Conservation (phyloP, 306 rosid species). For the Quercus parvula region DNA sequence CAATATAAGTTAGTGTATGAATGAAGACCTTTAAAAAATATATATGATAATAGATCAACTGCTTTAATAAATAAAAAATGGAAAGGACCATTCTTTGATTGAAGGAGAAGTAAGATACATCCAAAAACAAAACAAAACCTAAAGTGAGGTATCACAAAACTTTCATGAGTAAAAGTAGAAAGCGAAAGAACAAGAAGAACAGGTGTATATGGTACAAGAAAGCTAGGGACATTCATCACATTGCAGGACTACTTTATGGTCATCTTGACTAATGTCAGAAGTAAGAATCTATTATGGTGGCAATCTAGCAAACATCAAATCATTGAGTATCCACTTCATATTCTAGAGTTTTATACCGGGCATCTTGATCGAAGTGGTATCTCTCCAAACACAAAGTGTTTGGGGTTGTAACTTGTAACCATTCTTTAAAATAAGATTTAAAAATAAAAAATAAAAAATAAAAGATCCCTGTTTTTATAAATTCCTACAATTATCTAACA, state of each 20-base stretch:
- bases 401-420: too few species aligned
- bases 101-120: constrained; percentile 9
- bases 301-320: neutral
- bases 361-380: too few species aligned
- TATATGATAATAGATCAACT: neutral
- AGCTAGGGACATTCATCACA: neutral
- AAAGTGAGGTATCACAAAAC: constrained; percentile 5
- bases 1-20: neutral
- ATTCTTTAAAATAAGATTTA: too few species aligned
- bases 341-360: too few species aligned
- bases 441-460: too few species aligned
- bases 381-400: too few species aligned
- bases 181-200: constrained; percentile 12
- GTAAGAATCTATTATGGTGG: neutral
- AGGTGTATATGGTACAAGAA: neutral
- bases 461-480: too few species aligned
- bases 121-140: neutral
- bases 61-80: neutral
- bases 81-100: constrained; percentile 10
- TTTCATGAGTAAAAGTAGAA: neutral
- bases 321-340: neutral
- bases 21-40: neutral
- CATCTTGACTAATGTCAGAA: neutral
- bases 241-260: neutral
- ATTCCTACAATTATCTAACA: too few species aligned